Percentiles rank a stretch among this genome's conserved stretches.
Evolutionary conservation across 306 rosid species (phyloP).

Genomic region (Castanospermum australe): DNA sequence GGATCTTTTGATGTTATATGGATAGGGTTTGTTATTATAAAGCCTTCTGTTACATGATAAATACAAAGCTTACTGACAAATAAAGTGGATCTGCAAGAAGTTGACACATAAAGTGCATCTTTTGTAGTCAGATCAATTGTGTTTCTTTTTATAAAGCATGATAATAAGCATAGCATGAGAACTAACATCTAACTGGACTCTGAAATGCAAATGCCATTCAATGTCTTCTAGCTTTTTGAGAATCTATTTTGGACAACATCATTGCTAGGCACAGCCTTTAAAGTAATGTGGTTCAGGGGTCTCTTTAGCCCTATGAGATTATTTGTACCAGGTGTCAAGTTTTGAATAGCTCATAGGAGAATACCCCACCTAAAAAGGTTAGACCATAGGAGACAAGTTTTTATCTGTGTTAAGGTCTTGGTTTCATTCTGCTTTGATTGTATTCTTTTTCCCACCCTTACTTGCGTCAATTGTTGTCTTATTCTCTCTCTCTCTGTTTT

Average conservation of each 20-base stretch:
- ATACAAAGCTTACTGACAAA: background rate
- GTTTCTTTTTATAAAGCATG: background rate
- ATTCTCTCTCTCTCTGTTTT: background rate
- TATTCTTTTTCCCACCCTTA: background rate
- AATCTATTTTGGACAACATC: background rate
- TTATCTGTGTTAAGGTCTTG: background rate
- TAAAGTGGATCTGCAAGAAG: background rate
- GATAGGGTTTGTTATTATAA: background rate
- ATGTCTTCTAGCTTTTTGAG: background rate
- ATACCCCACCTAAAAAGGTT: background rate
- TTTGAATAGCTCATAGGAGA: background rate
- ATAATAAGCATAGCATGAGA: background rate
- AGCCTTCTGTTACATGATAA: background rate
- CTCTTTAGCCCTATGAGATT: background rate
- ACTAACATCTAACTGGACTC: too few relatives aligned
- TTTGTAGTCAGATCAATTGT: background rate
- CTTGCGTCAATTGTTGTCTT: background rate
- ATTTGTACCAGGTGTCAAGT: background rate
- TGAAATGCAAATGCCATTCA: too few relatives aligned
- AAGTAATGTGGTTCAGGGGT: background rate
- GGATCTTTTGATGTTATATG: background rate
- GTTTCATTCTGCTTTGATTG: background rate
- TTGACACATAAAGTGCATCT: background rate
- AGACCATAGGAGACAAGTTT: background rate
- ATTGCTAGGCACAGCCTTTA: background rate